Percentiles rank a stretch among this genome's conserved stretches.
Conservation (phyloP, 108 stramenopile genomes). For the Epithemia pelagica region DNA sequence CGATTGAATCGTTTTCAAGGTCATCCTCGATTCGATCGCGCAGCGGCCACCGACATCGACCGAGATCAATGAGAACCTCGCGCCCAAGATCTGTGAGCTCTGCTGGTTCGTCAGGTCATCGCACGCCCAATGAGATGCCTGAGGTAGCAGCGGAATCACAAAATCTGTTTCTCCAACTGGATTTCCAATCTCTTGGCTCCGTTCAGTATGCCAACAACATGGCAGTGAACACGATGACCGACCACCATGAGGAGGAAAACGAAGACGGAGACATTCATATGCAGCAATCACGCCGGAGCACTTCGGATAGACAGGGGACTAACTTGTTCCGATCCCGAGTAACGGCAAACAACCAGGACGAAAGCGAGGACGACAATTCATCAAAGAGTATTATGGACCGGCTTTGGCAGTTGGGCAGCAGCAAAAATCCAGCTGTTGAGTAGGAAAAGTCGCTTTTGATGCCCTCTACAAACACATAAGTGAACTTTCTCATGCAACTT, state of each 20-base stretch:
- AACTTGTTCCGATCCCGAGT: neutral
- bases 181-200: neutral
- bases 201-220: neutral
- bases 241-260: neutral
- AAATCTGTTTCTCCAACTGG: neutral
- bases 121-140: neutral
- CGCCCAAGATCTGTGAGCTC: no score
- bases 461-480: no score
- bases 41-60: no score
- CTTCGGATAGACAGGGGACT: neutral
- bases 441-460: no score
- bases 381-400: neutral
- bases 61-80: no score
- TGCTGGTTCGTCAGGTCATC: neutral
- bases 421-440: neutral
- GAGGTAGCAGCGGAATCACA: neutral
- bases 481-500: no score
- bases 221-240: neutral
- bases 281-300: neutral
- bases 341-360: neutral
- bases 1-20: neutral
- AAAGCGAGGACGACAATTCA: neutral
- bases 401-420: neutral
- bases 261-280: neutral
- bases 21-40: no score